phyloP scores from a whole-genome alignment of 192 early-diverging fungal species.

The Rhizoclosmatium globosum region DNA sequence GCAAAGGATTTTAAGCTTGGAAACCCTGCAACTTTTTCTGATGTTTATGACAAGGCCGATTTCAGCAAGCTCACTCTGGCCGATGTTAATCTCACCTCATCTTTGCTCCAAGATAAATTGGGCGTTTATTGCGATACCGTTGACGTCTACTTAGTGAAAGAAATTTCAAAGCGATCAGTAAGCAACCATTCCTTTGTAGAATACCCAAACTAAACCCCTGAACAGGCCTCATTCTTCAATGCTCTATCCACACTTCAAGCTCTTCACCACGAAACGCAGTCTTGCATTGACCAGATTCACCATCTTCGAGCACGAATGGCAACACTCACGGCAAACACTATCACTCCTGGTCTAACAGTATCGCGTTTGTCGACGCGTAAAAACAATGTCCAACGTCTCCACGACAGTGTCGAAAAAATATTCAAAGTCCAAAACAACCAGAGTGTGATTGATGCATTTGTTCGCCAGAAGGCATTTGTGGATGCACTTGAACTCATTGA shows the following conservation, averaged over 20 bases:
- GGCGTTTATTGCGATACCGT: slow-evolving; percentile 93
- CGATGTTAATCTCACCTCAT: slow-evolving; percentile 65
- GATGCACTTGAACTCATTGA: slow-evolving; percentile 90
- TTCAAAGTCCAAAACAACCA: slow-evolving; percentile 79
- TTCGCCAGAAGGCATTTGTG: slow-evolving; percentile 84
- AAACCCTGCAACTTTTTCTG: slow-evolving; percentile 88
- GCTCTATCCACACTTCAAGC: slow-evolving; percentile 93
- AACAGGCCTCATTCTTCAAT: slow-evolving; percentile 85
- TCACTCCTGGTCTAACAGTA: slow-evolving; percentile 82
- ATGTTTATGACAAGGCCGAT: slow-evolving; percentile 80
- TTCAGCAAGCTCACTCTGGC: slow-evolving; percentile 56
- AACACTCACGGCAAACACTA: slow-evolving; percentile 68
- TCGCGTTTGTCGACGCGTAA: slow-evolving; percentile 80
- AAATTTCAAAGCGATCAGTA: slow-evolving; percentile 91
- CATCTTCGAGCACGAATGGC: slow-evolving; percentile 75
- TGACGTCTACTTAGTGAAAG: slow-evolving; percentile 91
- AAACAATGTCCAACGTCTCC: slow-evolving; percentile 73
- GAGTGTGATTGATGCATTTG: slow-evolving; percentile 83
- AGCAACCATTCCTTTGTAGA: no score
- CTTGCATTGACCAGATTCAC: slow-evolving; percentile 90
- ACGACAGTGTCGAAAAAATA: slow-evolving; percentile 76
- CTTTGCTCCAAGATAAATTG: slow-evolving; percentile 87
- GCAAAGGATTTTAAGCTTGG: slow-evolving; percentile 84
- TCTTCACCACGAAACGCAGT: slow-evolving; percentile 89
- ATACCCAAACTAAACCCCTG: no score